Percentiles rank a stretch among this genome's conserved stretches.
Evolutionary conservation across 1,139 yeast species (phyloP).

Genomic region (Hyphopichia burtonii): DNA sequence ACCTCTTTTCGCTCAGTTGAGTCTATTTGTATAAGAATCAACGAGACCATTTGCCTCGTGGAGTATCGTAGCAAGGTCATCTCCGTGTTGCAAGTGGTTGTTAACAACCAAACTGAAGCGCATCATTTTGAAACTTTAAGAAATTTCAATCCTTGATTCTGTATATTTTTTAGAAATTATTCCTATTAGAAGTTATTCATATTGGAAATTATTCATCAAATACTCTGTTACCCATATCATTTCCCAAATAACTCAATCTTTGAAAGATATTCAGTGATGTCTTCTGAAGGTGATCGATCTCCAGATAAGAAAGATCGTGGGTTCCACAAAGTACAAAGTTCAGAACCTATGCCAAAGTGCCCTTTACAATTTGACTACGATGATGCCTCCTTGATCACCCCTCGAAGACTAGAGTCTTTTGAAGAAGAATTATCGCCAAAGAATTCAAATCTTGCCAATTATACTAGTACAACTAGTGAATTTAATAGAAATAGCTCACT

Average conservation of each 20-base stretch:
- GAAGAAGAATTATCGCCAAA: neutral
- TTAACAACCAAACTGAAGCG: neutral
- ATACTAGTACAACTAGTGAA: neutral
- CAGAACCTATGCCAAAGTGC: neutral
- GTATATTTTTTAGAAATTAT: no score
- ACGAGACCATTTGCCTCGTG: neutral
- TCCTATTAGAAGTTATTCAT: no score
- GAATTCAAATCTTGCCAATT: neutral
- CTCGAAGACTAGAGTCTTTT: neutral
- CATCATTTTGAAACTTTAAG: neutral
- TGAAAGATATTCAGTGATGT: no score
- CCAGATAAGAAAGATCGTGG: neutral
- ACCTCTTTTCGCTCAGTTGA: no score
- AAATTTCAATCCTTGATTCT: neutral
- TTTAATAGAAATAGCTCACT: neutral
- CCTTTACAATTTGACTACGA: neutral
- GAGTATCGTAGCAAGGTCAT: neutral
- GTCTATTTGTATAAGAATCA: neutral
- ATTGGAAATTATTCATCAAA: no score
- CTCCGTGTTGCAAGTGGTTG: neutral
- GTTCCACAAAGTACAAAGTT: conserved; percentile 1
- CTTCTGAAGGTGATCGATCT: neutral
- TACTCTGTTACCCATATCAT: no score
- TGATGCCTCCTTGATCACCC: neutral
- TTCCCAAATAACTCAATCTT: no score